Evolutionary conservation across 2,329 filamentous ascomycete species (phyloP).

Genomic region (Canariomyces notabilis): DNA sequence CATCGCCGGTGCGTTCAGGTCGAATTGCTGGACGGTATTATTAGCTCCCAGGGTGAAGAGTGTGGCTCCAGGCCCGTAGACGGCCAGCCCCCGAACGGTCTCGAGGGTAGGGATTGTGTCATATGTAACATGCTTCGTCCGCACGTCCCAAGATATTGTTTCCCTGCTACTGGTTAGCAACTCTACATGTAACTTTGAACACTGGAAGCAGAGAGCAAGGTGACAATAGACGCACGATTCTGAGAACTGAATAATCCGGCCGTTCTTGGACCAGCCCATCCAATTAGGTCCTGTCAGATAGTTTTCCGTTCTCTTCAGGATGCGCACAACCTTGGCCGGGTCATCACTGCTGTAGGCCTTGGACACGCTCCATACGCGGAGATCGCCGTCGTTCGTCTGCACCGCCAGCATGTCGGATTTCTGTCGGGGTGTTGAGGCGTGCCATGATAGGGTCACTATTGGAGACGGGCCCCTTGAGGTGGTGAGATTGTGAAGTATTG

Average conservation of each 20-base stretch:
- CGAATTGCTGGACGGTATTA: conserved; percentile 90
- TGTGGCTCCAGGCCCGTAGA: conserved; percentile 84
- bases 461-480: conserved; percentile 80
- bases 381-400: conserved; percentile 84
- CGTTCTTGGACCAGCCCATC: conserved; percentile 99
- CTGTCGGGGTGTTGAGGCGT: conserved; percentile 90
- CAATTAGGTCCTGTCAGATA: conserved; percentile 75
- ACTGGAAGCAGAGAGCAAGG: neutral
- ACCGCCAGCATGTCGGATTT: conserved; percentile 97
- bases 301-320: conserved; percentile 75
- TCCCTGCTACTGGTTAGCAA: conserved; percentile 51
- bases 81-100: conserved; percentile 73
- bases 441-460: conserved; percentile 85
- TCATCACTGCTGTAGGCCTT: conserved; percentile 70
- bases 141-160: conserved; percentile 92
- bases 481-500: conserved; percentile 85
- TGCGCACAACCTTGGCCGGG: conserved; percentile 80
- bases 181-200: no score
- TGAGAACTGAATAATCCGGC: conserved; percentile 85
- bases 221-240: conserved; percentile 64
- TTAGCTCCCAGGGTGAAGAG: conserved; percentile 87
- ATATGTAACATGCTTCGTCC: conserved; percentile 93
- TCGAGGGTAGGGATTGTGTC: conserved; percentile 83
- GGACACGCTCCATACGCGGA: conserved; percentile 93
- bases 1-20: conserved; percentile 74